Conservation (phyloP, 1,284 basidiomycete species). For the Coriolopsis trogii region DNA sequence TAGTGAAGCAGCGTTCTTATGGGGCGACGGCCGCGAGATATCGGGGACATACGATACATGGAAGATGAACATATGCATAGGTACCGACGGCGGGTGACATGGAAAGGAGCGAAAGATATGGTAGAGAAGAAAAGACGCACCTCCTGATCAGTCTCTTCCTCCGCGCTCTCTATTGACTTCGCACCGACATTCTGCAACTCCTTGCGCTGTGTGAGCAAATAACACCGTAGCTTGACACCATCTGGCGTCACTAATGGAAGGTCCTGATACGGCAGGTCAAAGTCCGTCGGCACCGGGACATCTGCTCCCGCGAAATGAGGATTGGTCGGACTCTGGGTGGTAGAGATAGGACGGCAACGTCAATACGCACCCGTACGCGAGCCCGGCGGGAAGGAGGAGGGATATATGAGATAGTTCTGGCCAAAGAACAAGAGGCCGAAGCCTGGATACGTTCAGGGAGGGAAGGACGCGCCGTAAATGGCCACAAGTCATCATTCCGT, state of each 20-base stretch:
- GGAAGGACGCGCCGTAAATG: conserved; percentile 7
- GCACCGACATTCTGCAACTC: conserved; percentile 30
- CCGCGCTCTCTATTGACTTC: conserved; percentile 8
- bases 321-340: neutral
- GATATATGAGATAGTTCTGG: conserved; percentile 89
- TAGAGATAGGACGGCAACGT: conserved; percentile 14
- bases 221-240: conserved; percentile 60
- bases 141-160: conserved; percentile 27
- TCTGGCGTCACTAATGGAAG: conserved; percentile 70
- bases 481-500: neutral
- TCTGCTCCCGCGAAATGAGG: conserved; percentile 43
- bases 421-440: conserved; percentile 82
- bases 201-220: conserved; percentile 56
- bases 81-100: no score
- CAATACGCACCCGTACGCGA: conserved; percentile 66
- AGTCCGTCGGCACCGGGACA: conserved; percentile 72
- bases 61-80: neutral
- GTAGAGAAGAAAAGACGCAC: conserved; percentile 12
- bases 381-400: conserved; percentile 83
- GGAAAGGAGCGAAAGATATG: neutral
- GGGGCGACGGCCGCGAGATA: no score
- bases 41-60: no score
- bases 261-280: conserved; percentile 74
- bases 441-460: conserved; percentile 42
- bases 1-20: no score